These are phyloP conservation scores for Beauveria brongniartii DNA, from an alignment of 2,329 filamentous ascomycete genomes.

Conservation along the genomic window DNA sequence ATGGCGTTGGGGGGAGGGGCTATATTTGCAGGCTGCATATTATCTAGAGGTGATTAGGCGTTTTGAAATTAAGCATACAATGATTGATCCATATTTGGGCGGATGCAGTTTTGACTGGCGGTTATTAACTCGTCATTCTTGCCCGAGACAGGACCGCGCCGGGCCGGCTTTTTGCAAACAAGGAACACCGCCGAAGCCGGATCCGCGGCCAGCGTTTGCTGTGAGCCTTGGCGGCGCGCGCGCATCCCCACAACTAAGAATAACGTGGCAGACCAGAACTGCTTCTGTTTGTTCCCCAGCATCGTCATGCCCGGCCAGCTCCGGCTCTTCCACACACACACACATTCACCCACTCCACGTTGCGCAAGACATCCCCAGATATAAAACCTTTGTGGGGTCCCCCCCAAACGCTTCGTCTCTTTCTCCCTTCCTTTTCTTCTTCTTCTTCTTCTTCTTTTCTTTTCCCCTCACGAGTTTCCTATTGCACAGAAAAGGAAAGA, in stretches of 20 bases:
- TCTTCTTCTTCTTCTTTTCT: not conserved
- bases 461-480: not conserved
- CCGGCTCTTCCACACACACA: not conserved
- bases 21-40: not conserved
- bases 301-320: slow-evolving; percentile 3
- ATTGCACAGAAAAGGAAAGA: not conserved
- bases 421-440: too few relatives aligned
- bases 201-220: not conserved
- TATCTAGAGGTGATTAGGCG: not conserved
- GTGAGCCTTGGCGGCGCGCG: not conserved
- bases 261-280: not conserved
- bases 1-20: not conserved
- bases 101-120: too few relatives aligned
- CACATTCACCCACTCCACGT: not conserved
- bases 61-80: not conserved
- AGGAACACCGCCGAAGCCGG: not conserved
- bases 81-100: too few relatives aligned
- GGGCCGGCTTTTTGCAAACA: not conserved
- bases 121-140: too few relatives aligned
- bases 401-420: not conserved
- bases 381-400: not conserved
- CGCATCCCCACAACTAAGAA: not conserved
- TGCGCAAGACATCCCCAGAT: not conserved
- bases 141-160: not conserved
- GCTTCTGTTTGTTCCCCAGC: not conserved